Evolutionary conservation across 441 rosid genomes (phyloP), one percentile per base, ranked within the genome.

Genomic region (Euphorbia schlechtendalii): DNA sequence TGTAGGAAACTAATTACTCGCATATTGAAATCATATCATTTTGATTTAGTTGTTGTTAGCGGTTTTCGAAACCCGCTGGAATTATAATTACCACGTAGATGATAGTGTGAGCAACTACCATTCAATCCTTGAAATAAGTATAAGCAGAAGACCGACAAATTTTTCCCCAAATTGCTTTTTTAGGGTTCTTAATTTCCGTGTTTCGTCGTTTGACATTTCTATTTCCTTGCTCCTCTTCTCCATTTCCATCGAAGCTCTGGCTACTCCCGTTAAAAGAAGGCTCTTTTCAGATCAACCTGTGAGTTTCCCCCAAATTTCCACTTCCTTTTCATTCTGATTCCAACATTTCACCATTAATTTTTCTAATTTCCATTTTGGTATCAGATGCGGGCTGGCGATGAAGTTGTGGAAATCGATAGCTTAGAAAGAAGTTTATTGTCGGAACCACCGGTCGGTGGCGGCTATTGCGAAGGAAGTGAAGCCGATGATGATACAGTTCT

Each of bases 331-430:
- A 22, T 27, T 25, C 38, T 41, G 17, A 61, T 54, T 21, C 55
- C 34, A 20, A 7, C 36, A 22, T 4, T 5, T 22, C 8, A 15
- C 58, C 18, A 12, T 51, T 20, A 36, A 36, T 46, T 3, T 24
- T 17, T 24, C 10, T 40, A 21, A 34, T 40, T 49, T 28, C 13
- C 10, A 12, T 24, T 60, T 40, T 70, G 20, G 61, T 51, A 59
- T 62, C 60, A 77, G 81, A 83, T 84, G 93, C 83, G 73, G 9
- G 54, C 84, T 0, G 73, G 74, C 1, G 82, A 79, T 34, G 82
- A 79, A 71, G 90, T 75, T 22, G 85, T 59, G 30, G 87, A 85
- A 71, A 82, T 82, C 61, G 88, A 85, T 55, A 72, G 80, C 69
- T 69, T 87, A 61, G 94, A 82, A 64, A 83, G 61, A 73, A 81